These are phyloP conservation scores for Mycena venus DNA, from an alignment of 768 basidiomycete genomes.

Conservation along the genomic window DNA sequence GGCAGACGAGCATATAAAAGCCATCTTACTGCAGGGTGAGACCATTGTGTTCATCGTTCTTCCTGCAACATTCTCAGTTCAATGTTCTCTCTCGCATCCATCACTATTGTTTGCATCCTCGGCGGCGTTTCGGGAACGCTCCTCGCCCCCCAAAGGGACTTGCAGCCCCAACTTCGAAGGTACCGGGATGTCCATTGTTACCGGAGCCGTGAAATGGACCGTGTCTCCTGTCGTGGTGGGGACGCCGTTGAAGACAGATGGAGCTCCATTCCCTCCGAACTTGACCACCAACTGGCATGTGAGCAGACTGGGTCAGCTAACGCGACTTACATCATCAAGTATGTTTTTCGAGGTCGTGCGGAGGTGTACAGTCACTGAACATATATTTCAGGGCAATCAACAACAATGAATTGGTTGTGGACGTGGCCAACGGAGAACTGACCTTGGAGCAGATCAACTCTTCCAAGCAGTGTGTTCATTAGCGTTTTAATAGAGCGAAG, in stretches of 20 bases:
- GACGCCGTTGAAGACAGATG: constrained; percentile 18
- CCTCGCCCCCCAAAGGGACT: constrained; percentile 8
- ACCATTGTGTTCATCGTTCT: neutral
- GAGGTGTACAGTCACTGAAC: neutral
- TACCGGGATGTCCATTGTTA: constrained; percentile 27
- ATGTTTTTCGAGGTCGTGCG: neutral
- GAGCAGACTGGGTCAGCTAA: constrained; percentile 28
- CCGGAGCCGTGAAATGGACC: constrained; percentile 11
- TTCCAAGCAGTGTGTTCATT: constrained; percentile 1
- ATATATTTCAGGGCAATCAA: constrained; percentile 13
- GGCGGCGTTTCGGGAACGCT: constrained; percentile 13
- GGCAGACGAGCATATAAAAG: neutral
- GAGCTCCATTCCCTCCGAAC: constrained; percentile 12
- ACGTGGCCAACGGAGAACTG: constrained; percentile 2
- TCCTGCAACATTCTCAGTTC: neutral
- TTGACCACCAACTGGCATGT: constrained; percentile 31
- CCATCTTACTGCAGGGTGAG: neutral
- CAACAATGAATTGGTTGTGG: constrained; percentile 24
- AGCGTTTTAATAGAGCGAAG: neutral
- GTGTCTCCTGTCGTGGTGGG: constrained; percentile 26
- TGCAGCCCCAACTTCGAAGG: constrained; percentile 34
- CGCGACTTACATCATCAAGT: constrained; percentile 31
- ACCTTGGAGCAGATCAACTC: constrained; percentile 22
- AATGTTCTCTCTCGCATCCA: constrained; percentile 21
- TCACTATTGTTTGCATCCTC: constrained; percentile 20